Percentiles rank a stretch among this genome's conserved stretches.
phyloP scores from a whole-genome alignment of 176 grass and related monocot species.

The Oryza meridionalis region DNA sequence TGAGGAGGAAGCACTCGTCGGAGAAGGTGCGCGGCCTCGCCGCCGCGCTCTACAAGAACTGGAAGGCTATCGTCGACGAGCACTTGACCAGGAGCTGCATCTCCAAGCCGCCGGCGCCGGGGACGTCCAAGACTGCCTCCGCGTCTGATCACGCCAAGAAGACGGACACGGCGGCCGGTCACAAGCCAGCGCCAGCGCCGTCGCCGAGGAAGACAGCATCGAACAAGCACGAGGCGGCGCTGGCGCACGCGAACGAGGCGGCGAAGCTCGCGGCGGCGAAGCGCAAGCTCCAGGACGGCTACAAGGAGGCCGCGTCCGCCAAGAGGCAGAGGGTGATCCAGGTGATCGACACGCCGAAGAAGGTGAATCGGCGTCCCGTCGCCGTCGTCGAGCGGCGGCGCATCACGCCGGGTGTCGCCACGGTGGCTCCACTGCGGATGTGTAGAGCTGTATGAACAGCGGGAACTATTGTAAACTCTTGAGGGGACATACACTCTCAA shows the following conservation, averaged over 20 bases:
- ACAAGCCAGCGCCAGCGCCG: not conserved
- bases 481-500: too few species aligned
- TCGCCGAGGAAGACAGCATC: too few species aligned
- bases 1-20: too few species aligned
- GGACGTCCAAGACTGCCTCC: not conserved
- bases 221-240: not conserved
- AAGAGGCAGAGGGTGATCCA: not conserved
- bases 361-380: not conserved
- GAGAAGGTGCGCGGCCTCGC: too few species aligned
- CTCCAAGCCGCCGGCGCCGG: not conserved
- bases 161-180: not conserved
- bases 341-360: not conserved
- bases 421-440: too few species aligned
- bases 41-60: too few species aligned
- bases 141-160: not conserved
- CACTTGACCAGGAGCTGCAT: not conserved
- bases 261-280: not conserved
- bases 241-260: not conserved
- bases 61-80: not conserved
- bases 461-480: too few species aligned
- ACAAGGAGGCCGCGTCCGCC: not conserved
- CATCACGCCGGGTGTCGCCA: too few species aligned
- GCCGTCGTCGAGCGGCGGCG: not conserved
- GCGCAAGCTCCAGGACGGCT: not conserved
- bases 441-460: too few species aligned